Evolutionary conservation across 192 early-diverging fungal species (phyloP), one percentile per base, ranked within the genome.

Genomic region (Podila epicladia): DNA sequence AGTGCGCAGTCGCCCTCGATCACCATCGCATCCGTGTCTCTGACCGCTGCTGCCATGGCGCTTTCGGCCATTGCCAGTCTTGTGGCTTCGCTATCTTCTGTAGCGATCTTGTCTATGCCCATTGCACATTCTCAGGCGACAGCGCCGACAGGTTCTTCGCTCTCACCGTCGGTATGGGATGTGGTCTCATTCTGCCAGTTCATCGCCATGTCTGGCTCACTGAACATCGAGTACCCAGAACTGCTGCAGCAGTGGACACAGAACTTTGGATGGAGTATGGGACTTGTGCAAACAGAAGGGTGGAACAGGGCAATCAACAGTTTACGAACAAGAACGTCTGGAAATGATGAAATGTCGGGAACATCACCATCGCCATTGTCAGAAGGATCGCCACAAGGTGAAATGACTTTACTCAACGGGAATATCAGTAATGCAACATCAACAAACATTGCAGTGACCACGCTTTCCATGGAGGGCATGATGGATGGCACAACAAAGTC

Each of bases 251-350:
- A 83, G 50, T 80, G 76, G 76, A 73, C 76, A 13, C 61, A 72
- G 12, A 80, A 80, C 37, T 83, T 83, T 71, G 82, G 67, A 4
- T 83, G 82, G 82, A 83, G 73, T n/a, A 71, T 75, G 82, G 82
- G 82, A 3, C 60, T 75, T 9, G 58, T 83, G 2, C 48, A 58
- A 6, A 38, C 28, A 0, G 65, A 67, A 20, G 60, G 74, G 3
- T 72, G 73, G 73, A 75, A 66, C 32, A 19, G 31, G 11, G 69
- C 73, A 6, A 74, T 83, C n/a, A 29, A 83, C 7, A 29, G 49
- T 4, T 50, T 83, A 48, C 58, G 82, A 32, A 41, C 41, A 1
- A 75, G 69, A 22, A 70, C 60, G n/a, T 45, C 15, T 45, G 41
- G 41, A 1, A 17, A 0, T 45, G 15, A 13, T 45, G 41, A 45